Percentiles rank a stretch among this genome's conserved stretches.
These are phyloP conservation scores for Schizosaccharomyces japonicus DNA, from an alignment of 805 yeast genomes.

Conservation along the genomic window DNA sequence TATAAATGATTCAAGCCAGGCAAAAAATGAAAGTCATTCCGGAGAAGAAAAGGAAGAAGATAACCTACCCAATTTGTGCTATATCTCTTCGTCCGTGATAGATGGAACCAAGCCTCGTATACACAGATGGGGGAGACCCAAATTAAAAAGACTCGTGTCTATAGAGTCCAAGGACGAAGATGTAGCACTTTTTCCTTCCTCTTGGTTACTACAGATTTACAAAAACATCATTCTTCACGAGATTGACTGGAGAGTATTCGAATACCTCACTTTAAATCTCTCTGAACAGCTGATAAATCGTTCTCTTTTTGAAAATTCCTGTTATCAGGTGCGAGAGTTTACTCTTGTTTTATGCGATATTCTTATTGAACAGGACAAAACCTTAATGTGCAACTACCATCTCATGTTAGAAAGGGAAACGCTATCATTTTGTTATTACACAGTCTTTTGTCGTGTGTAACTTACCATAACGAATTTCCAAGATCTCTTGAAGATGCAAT, in stretches of 20 bases:
- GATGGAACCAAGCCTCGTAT: too few relatives aligned
- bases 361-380: slow-evolving; percentile 24
- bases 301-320: slow-evolving; percentile 25
- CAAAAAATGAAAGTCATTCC: too few relatives aligned
- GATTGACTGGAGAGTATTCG: slow-evolving; percentile 47
- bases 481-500: slow-evolving; percentile 40
- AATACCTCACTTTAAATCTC: slow-evolving; percentile 40
- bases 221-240: slow-evolving; percentile 27
- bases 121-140: too few relatives aligned
- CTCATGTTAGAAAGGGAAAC: slow-evolving; percentile 29
- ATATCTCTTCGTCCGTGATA: too few relatives aligned
- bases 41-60: too few relatives aligned
- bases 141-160: too few relatives aligned
- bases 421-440: slow-evolving; percentile 42
- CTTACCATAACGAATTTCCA: slow-evolving; percentile 31
- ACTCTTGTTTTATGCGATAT: slow-evolving; percentile 34
- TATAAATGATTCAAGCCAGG: too few relatives aligned
- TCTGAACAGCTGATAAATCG: slow-evolving; percentile 46
- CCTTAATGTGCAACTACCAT: slow-evolving; percentile 23
- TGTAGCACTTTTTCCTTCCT: slow-evolving; percentile 6
- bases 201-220: slow-evolving; percentile 27
- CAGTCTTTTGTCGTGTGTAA: slow-evolving; percentile 29
- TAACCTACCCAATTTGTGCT: too few relatives aligned
- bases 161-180: slow-evolving; percentile 10
- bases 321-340: slow-evolving; percentile 21